These are phyloP conservation scores for Solanum lycopersicoides DNA, from an alignment of 257 asterid genomes.

Conservation along the genomic window DNA sequence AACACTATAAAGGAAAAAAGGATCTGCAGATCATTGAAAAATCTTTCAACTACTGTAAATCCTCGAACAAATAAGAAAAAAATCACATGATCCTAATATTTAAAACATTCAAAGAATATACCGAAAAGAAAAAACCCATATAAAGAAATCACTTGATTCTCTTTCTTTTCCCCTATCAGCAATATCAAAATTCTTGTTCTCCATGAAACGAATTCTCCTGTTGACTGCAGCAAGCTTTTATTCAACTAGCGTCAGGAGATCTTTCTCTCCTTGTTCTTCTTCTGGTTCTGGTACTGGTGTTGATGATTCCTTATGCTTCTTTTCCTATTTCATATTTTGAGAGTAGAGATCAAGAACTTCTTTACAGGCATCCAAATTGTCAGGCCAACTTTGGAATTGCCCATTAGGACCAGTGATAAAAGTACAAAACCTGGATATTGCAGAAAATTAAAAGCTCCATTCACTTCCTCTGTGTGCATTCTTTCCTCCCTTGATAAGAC, in stretches of 20 bases:
- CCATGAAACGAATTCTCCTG: neutral
- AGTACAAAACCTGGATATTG: too few species aligned
- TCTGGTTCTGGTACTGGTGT: neutral
- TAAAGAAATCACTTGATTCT: neutral
- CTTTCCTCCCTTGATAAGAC: too few species aligned
- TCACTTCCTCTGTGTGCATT: too few species aligned
- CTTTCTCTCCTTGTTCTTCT: neutral
- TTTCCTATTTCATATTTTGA: too few species aligned
- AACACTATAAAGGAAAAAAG: neutral
- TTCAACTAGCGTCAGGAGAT: neutral
- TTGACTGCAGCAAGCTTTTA: neutral
- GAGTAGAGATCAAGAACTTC: too few species aligned
- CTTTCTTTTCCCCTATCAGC: neutral
- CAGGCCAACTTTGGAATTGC: too few species aligned
- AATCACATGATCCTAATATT: neutral
- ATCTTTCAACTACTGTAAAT: neutral
- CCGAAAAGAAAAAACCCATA: neutral
- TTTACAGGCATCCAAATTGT: too few species aligned
- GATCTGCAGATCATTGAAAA: neutral
- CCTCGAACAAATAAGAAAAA: neutral
- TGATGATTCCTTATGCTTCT: neutral
- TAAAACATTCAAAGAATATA: neutral
- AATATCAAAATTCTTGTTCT: neutral
- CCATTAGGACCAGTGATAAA: too few species aligned
- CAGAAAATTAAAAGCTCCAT: too few species aligned